Conservation (phyloP, 345 rosid genomes). For the Triadica sebifera region DNA sequence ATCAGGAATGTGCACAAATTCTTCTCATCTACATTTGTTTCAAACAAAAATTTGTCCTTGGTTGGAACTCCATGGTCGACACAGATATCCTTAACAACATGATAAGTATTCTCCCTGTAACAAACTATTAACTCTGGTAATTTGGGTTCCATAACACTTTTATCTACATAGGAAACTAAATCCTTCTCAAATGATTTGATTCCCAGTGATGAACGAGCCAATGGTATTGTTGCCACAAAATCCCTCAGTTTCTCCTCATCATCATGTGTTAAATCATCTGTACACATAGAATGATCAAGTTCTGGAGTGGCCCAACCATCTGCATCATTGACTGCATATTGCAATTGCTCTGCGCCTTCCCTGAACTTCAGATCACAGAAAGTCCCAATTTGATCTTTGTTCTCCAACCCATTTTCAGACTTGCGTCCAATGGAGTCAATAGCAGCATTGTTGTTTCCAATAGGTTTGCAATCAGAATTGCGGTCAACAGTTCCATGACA, state of each 20-base stretch:
- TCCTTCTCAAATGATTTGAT: slow-evolving; percentile 31
- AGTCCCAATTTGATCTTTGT: slow-evolving; percentile 26
- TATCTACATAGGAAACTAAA: slow-evolving; percentile 50
- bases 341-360: slow-evolving; percentile 20
- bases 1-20: slow-evolving; percentile 12
- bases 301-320: slow-evolving; percentile 29
- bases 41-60: slow-evolving; percentile 53
- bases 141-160: slow-evolving; percentile 49
- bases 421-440: slow-evolving; percentile 35
- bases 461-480: slow-evolving; percentile 34
- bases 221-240: slow-evolving; percentile 19
- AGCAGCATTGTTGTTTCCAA: slow-evolving; percentile 33
- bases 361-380: slow-evolving; percentile 22
- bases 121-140: slow-evolving; percentile 69
- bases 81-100: slow-evolving; percentile 73
- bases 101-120: slow-evolving; percentile 53
- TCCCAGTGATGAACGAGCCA: slow-evolving; percentile 21
- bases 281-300: slow-evolving; percentile 19
- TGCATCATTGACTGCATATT: slow-evolving; percentile 16
- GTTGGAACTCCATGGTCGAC: slow-evolving; percentile 67
- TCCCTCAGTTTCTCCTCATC: slow-evolving; percentile 23
- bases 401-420: slow-evolving; percentile 29
- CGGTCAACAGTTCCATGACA: slow-evolving; percentile 34
- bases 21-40: slow-evolving; percentile 31
- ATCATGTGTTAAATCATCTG: slow-evolving; percentile 20